Evolutionary conservation across 352 stramenopile genomes (phyloP).

Genomic region (Pythium aphanidermatum): DNA sequence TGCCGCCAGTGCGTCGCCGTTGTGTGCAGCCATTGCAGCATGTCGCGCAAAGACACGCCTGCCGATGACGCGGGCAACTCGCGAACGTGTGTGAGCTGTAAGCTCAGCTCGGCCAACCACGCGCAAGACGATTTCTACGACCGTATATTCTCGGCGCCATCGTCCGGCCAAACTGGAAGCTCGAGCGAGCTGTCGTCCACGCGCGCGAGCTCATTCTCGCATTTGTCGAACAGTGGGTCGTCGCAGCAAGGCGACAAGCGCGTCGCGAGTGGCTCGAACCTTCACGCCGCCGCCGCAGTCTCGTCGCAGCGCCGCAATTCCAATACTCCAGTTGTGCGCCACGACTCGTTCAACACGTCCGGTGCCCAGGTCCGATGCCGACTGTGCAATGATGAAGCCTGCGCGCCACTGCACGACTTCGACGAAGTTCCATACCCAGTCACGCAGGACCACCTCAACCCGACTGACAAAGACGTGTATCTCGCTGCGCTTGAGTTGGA

Average conservation of each 20-base stretch:
- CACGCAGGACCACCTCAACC: constrained; percentile 40
- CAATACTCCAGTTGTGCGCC: constrained; percentile 28
- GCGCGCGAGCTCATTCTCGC: constrained; percentile 22
- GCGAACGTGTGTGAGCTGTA: constrained; percentile 75
- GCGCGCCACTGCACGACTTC: constrained; percentile 42
- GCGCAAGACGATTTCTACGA: constrained; percentile 51
- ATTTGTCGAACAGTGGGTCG: constrained; percentile 7
- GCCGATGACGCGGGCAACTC: constrained; percentile 47
- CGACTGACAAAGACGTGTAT: constrained; percentile 43
- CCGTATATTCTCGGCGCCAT: constrained; percentile 52
- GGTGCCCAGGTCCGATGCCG: constrained; percentile 27
- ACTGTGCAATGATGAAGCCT: constrained; percentile 58
- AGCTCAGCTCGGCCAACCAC: constrained; percentile 46
- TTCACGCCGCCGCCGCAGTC: neutral
- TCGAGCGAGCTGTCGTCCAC: constrained; percentile 18
- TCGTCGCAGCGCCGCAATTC: constrained; percentile 39
- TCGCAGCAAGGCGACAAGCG: constrained; percentile 11
- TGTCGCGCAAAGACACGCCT: constrained; percentile 44
- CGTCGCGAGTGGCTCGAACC: constrained; percentile 11
- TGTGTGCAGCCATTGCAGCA: constrained; percentile 69
- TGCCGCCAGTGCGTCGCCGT: constrained; percentile 57
- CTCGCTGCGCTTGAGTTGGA: constrained; percentile 39
- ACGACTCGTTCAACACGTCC: constrained; percentile 30
- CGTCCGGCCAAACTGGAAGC: constrained; percentile 12
- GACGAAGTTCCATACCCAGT: constrained; percentile 58